Conservation (phyloP, 352 stramenopile genomes). For the Paralagenidium karlingii region DNA sequence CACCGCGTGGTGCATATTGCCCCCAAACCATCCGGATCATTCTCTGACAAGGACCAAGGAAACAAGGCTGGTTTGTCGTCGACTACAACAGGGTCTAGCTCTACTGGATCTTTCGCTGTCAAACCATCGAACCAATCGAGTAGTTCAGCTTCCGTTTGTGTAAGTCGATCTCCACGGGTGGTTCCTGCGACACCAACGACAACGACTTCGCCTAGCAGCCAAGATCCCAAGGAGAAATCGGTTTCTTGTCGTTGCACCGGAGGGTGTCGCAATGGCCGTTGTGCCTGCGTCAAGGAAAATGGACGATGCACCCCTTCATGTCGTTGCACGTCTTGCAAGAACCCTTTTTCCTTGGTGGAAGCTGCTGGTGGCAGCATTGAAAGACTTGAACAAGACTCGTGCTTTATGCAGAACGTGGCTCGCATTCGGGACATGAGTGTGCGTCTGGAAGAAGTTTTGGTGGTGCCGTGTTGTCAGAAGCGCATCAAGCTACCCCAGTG, state of each 20-base stretch:
- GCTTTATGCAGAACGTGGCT: slow-evolving; percentile 82
- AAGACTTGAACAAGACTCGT: slow-evolving; percentile 53
- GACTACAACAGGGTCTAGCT: no score
- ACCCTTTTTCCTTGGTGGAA: slow-evolving; percentile 76
- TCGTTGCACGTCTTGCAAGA: slow-evolving; percentile 79
- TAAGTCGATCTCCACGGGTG: slow-evolving; percentile 6
- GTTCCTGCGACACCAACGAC: slow-evolving; percentile 2
- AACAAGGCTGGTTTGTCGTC: no score
- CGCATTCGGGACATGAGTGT: slow-evolving; percentile 77
- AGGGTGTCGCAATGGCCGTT: slow-evolving; percentile 68
- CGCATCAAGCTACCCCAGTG: slow-evolving; percentile 61
- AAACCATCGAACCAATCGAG: no score
- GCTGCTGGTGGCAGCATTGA: slow-evolving; percentile 62
- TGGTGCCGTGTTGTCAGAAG: slow-evolving; percentile 42
- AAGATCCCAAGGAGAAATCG: slow-evolving; percentile 2
- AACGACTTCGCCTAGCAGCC: slow-evolving; percentile 7
- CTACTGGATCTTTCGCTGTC: no score
- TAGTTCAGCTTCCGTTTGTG: no score
- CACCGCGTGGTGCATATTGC: slow-evolving; percentile 64
- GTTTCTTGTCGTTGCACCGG: slow-evolving; percentile 72
- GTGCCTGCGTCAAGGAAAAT: slow-evolving; percentile 71
- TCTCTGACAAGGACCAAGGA: no score
- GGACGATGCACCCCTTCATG: slow-evolving; percentile 63
- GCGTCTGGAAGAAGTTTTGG: slow-evolving; percentile 50
- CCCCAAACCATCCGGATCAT: slow-evolving; percentile 44